Percentiles rank a stretch among this genome's conserved stretches.
These are phyloP conservation scores for Cercophora samala DNA, from an alignment of 495 filamentous ascomycete genomes.

Conservation along the genomic window DNA sequence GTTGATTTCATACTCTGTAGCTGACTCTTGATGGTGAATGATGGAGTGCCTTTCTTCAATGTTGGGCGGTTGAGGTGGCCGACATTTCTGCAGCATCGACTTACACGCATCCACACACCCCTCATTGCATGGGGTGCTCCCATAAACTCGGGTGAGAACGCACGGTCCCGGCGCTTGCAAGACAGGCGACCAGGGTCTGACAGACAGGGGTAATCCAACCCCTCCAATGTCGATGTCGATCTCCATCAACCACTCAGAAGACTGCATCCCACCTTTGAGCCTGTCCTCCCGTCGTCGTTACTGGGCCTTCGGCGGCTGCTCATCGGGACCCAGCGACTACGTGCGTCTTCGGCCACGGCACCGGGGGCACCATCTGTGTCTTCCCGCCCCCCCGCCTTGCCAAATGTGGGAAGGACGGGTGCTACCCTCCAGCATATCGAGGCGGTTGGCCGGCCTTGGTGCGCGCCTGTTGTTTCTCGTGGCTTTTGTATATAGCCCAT, in stretches of 20 bases:
- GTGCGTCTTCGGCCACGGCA: slow-evolving; percentile 19
- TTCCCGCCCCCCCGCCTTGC: neutral
- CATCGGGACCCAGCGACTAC: slow-evolving; percentile 17
- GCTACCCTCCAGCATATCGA: slow-evolving; percentile 12
- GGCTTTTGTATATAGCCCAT: slow-evolving; percentile 23
- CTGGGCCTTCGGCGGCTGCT: slow-evolving; percentile 23
- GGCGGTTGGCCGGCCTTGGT: slow-evolving; percentile 12
- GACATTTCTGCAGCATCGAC: neutral
- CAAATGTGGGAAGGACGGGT: slow-evolving; percentile 2
- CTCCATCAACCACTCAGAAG: slow-evolving; percentile 20
- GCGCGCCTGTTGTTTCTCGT: neutral
- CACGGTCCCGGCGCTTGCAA: slow-evolving; percentile 28
- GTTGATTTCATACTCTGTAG: too few species aligned
- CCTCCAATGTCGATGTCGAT: slow-evolving; percentile 17
- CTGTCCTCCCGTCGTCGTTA: slow-evolving; percentile 13
- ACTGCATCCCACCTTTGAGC: slow-evolving; percentile 7
- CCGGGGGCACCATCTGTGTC: slow-evolving; percentile 1
- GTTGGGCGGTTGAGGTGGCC: neutral
- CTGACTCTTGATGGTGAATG: too few species aligned
- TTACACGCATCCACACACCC: neutral
- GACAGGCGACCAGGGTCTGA: slow-evolving; percentile 12
- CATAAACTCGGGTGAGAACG: slow-evolving; percentile 7
- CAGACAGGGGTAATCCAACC: slow-evolving; percentile 25
- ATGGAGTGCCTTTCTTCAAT: too few species aligned
- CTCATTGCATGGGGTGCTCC: neutral